phyloP scores from a whole-genome alignment of 2,329 filamentous ascomycete genomes.

The Cladophialophora chaetospira region DNA sequence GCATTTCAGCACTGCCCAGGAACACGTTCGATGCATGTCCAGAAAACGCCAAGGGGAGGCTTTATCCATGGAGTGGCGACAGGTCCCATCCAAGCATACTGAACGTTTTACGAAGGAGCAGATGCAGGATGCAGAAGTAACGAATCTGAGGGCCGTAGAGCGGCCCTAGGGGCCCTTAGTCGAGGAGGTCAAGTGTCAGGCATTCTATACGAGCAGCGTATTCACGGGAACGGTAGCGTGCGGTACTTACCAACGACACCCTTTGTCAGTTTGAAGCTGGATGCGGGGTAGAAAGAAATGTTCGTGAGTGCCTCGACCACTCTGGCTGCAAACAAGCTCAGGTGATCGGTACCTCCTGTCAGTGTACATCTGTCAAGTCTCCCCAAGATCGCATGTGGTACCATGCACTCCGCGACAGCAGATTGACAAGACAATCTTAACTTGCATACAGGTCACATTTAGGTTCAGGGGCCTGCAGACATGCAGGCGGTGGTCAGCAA shows the following conservation, averaged over 20 bases:
- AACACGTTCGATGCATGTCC: slow-evolving; percentile 9
- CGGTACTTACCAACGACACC: background rate
- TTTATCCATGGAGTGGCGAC: background rate
- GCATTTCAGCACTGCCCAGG: slow-evolving; percentile 37
- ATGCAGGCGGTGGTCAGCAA: too few species aligned
- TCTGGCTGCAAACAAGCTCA: too few species aligned
- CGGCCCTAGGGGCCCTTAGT: slow-evolving; percentile 23
- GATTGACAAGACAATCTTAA: too few species aligned
- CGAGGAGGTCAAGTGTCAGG: slow-evolving; percentile 19
- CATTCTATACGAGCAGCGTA: slow-evolving; percentile 23
- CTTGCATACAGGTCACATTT: too few species aligned
- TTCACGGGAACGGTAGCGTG: background rate
- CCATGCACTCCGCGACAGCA: too few species aligned
- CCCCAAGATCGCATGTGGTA: too few species aligned
- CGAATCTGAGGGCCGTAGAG: slow-evolving; percentile 2
- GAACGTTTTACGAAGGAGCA: slow-evolving; percentile 22
- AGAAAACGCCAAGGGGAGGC: background rate
- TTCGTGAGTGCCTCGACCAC: too few species aligned
- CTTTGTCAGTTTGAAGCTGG: too few species aligned
- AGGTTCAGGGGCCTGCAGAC: too few species aligned
- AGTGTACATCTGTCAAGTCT: too few species aligned
- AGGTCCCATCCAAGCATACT: background rate
- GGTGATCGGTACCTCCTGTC: too few species aligned
- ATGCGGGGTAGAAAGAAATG: too few species aligned
- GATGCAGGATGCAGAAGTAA: slow-evolving; percentile 8